Evolutionary conservation across 495 filamentous ascomycete genomes (phyloP), one percentile per base, ranked within the genome.

Genomic region (Neurospora sp.): DNA sequence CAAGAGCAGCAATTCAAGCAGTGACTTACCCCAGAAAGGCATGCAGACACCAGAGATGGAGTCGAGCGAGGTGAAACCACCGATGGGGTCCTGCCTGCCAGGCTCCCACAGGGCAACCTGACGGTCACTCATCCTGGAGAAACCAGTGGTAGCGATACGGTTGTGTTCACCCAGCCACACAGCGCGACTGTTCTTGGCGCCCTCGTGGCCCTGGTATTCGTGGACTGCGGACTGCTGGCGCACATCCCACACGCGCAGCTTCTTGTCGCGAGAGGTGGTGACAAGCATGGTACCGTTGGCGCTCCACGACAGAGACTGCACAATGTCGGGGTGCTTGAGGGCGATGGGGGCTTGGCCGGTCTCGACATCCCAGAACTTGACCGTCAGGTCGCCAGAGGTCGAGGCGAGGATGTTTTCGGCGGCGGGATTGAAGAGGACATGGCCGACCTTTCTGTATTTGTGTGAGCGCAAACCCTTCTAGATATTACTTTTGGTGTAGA

Each of bases 111-210:
- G 87, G 39, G 91, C 96, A 78, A 99, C 87, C 79, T 99, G 96
- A 18, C 96, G 90, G 83, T 99, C 96, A 79, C 94, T 98, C 94
- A 98, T 98, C 81, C 90, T 93, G 59, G 93, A 97, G 86, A 99
- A 99, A 73, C 96, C 96, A 12, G 96, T 98, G 4, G 96, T 98
- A 69, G 92, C 96, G 75, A 99, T 89, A 71, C 94, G 89, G 84
- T 97, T 93, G 78, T 93, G 93, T 80, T 98, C 96, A 75, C 96
- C 96, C 86, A 99, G 86, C 96, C 96, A 99, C 18, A 97, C 94
- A 20, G 91, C 89, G 76, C 96, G 92, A 80, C 95, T 98, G 85
- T 96, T 98, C 86, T 98, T 98, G 74, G 96, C 96, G 37, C 96
- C 96, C 31, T 89, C 85, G 82, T 99, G 96, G 68, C 96, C 96